These are phyloP conservation scores for Lepidium africanum DNA, from an alignment of 345 rosid genomes.

Conservation along the genomic window DNA sequence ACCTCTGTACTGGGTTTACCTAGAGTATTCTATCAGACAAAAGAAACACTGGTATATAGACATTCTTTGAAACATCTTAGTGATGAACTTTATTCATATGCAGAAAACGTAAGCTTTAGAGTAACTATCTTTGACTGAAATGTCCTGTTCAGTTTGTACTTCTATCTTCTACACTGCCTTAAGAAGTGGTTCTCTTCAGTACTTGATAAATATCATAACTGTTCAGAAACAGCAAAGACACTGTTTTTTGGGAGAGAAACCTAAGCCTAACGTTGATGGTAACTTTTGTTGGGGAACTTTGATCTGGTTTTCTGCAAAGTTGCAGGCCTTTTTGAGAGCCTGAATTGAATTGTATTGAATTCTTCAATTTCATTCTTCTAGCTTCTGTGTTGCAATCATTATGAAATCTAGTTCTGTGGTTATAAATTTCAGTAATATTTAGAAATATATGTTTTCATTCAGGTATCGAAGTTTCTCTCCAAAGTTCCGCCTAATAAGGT, in stretches of 20 bases:
- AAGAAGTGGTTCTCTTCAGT: not conserved
- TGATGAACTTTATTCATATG: not conserved
- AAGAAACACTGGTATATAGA: constrained; percentile 71
- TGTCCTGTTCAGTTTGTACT: not conserved
- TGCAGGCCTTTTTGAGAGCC: not conserved
- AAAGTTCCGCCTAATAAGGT: constrained; percentile 57
- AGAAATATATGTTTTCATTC: not conserved
- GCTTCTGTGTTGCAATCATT: not conserved
- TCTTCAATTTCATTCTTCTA: not conserved
- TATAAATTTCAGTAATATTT: not conserved
- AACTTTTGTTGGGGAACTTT: not conserved
- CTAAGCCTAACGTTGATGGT: constrained; percentile 1
- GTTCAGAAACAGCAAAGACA: not conserved
- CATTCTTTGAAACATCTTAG: not conserved
- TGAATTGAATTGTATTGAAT: not conserved
- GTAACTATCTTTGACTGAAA: not conserved
- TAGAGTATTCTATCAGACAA: constrained; percentile 72
- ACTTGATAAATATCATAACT: not conserved
- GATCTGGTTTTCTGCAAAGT: not conserved
- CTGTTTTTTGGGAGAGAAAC: constrained; percentile 2
- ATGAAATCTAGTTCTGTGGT: not conserved
- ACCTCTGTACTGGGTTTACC: constrained; percentile 63
- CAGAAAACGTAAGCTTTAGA: not conserved
- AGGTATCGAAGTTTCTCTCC: constrained; percentile 30
- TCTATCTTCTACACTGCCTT: not conserved